These are phyloP conservation scores for Exserohilum turcica DNA, from an alignment of 2,329 filamentous ascomycete species.

Conservation along the genomic window DNA sequence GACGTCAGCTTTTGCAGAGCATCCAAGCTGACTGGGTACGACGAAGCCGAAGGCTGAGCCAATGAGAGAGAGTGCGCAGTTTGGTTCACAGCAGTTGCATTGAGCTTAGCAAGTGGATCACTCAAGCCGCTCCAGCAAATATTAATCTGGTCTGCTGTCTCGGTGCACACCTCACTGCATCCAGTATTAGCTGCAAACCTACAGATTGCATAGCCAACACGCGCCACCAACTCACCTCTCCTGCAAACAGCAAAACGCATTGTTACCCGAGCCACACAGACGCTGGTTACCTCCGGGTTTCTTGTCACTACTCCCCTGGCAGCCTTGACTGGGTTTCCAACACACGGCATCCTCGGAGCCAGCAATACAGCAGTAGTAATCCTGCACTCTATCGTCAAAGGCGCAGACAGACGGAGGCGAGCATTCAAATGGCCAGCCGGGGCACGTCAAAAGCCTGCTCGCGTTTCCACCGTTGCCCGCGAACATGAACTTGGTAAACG, in stretches of 20 bases:
- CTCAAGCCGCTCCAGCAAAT: slow-evolving; percentile 29
- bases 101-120: slow-evolving; percentile 20
- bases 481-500: slow-evolving; percentile 24
- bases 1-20: slow-evolving; percentile 9
- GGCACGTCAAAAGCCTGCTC: slow-evolving; percentile 8
- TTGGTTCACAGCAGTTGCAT: slow-evolving; percentile 18
- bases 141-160: slow-evolving; percentile 26
- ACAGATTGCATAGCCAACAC: neutral
- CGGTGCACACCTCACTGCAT: slow-evolving; percentile 14
- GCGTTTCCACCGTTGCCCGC: slow-evolving; percentile 13
- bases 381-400: slow-evolving; percentile 17
- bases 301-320: slow-evolving; percentile 11
- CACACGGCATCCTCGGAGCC: slow-evolving; percentile 20
- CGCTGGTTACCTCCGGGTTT: slow-evolving; percentile 13
- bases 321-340: slow-evolving; percentile 15
- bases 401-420: slow-evolving; percentile 20
- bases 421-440: slow-evolving; percentile 15
- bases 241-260: slow-evolving; percentile 24
- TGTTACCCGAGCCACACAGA: slow-evolving; percentile 9
- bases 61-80: slow-evolving; percentile 27
- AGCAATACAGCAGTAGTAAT: slow-evolving; percentile 28
- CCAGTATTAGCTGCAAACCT: slow-evolving; percentile 7
- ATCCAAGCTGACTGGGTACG: slow-evolving; percentile 13
- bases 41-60: slow-evolving; percentile 16
- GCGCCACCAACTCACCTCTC: slow-evolving; percentile 5